phyloP scores from a whole-genome alignment of 2,329 filamentous ascomycete species.

The Aspergillus sp. region DNA sequence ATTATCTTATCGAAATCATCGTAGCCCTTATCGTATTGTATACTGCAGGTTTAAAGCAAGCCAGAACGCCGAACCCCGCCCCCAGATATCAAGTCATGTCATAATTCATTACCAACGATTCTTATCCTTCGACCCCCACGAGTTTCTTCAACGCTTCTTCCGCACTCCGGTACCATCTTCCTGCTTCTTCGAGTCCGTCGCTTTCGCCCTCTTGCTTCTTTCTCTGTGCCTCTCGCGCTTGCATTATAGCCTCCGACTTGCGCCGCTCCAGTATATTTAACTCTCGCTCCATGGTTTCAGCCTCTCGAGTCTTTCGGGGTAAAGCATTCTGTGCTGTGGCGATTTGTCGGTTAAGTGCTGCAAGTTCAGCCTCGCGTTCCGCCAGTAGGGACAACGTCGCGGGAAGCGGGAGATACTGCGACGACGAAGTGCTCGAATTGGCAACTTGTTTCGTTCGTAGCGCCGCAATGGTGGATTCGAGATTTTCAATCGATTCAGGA shows the following conservation, averaged over 20 bases:
- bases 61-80: conserved; percentile 24
- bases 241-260: conserved; percentile 46
- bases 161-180: conserved; percentile 46
- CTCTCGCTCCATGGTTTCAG: conserved; percentile 47
- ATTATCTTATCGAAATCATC: background rate
- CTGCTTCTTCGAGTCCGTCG: conserved; percentile 48
- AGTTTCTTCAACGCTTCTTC: conserved; percentile 44
- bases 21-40: conserved; percentile 4
- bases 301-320: conserved; percentile 44
- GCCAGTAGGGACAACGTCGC: conserved; percentile 42
- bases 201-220: conserved; percentile 46
- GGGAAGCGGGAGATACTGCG: conserved; percentile 41
- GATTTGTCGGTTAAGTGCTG: conserved; percentile 44
- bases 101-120: conserved; percentile 18
- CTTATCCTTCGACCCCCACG: conserved; percentile 29
- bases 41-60: conserved; percentile 10
- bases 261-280: conserved; percentile 43
- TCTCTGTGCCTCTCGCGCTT: conserved; percentile 47
- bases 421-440: conserved; percentile 55
- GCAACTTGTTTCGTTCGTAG: conserved; percentile 59
- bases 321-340: conserved; percentile 44
- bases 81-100: conserved; percentile 23
- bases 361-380: conserved; percentile 42
- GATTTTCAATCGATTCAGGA: conserved; percentile 52
- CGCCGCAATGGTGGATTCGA: conserved; percentile 51